Percentiles rank a stretch among this genome's conserved stretches.
phyloP scores from a whole-genome alignment of 805 yeast species.

The Yarrowia osloensis region DNA sequence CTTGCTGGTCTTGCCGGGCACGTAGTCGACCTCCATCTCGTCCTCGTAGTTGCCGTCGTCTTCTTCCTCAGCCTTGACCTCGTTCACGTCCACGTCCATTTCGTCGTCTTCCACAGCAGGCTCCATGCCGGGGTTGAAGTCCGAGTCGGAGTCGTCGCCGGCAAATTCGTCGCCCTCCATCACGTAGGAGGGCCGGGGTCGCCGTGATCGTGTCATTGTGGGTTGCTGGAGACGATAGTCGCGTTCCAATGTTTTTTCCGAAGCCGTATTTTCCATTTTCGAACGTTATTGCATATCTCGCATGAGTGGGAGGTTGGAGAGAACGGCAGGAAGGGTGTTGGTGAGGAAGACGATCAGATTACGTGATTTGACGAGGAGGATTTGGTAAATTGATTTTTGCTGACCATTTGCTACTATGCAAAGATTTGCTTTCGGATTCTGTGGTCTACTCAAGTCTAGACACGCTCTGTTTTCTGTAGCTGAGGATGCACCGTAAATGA shows the following conservation, averaged over 20 bases:
- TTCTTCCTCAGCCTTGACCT: conserved; percentile 28
- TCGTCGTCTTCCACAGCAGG: conserved; percentile 15
- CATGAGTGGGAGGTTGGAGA: not conserved
- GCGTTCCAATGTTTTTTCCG: not conserved
- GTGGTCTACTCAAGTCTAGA: no score
- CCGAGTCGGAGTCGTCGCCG: conserved; percentile 24
- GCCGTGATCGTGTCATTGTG: conserved; percentile 19
- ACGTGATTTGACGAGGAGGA: no score
- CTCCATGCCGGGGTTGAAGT: conserved; percentile 20
- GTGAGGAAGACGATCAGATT: no score
- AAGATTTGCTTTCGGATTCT: no score
- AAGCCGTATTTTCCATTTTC: not conserved
- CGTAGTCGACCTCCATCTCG: conserved; percentile 11
- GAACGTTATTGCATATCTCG: conserved; percentile 9
- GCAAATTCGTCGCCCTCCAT: conserved; percentile 14
- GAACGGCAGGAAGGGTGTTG: no score
- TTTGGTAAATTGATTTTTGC: no score
- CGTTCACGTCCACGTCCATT: conserved; percentile 14
- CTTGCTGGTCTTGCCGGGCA: not conserved
- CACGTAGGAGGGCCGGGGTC: conserved; percentile 20
- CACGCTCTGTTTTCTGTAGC: no score
- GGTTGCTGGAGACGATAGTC: not conserved
- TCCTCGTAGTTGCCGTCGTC: conserved; percentile 16
- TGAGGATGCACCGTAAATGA: no score
- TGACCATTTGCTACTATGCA: no score